Evolutionary conservation across 768 basidiomycete genomes (phyloP).

Genomic region (Kwoniella botswanensis): DNA sequence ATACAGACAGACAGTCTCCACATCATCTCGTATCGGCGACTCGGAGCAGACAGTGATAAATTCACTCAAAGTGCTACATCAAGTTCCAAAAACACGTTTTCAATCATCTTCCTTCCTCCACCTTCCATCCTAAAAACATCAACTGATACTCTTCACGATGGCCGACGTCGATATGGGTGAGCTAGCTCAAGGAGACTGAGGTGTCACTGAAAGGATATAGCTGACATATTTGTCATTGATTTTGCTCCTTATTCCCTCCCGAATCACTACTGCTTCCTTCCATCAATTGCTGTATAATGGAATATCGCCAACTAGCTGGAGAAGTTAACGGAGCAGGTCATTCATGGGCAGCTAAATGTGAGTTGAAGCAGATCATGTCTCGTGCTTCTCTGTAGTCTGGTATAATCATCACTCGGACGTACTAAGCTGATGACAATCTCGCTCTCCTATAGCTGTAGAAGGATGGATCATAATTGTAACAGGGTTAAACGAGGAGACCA

Average conservation of each 20-base stretch:
- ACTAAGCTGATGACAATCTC: background rate
- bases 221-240: too few species aligned
- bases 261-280: too few species aligned
- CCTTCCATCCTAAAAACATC: background rate
- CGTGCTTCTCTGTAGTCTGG: background rate
- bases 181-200: background rate
- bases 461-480: constrained; percentile 98
- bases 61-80: background rate
- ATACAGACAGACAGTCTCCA: too few species aligned
- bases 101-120: constrained; percentile 3
- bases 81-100: background rate
- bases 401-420: too few species aligned
- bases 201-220: too few species aligned
- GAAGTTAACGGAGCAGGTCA: constrained; percentile 25
- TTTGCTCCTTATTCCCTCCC: too few species aligned
- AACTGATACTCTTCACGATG: constrained; percentile 23
- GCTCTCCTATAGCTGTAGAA: constrained; percentile 75
- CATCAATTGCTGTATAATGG: too few species aligned
- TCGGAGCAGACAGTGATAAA: too few species aligned
- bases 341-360: constrained; percentile 50
- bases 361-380: constrained; percentile 7
- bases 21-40: too few species aligned
- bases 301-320: constrained; percentile 1
- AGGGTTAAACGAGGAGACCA: constrained; percentile 96
- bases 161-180: constrained; percentile 50